Evolutionary conservation across 768 basidiomycete genomes (phyloP).

Genomic region (Paxillus rubicundulus): DNA sequence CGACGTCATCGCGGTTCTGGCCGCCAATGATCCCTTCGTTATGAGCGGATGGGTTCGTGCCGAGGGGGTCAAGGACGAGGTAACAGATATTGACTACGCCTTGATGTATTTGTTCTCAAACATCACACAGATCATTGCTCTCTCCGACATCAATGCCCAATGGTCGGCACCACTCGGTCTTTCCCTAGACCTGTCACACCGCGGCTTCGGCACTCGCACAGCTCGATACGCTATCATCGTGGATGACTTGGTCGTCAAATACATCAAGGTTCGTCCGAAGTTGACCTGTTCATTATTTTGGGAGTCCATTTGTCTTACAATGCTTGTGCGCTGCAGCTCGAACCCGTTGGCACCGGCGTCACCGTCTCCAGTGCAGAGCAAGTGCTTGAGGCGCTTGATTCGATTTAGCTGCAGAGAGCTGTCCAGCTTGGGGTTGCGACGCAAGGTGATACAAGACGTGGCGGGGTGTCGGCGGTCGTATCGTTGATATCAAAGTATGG

Average conservation of each 20-base stretch:
- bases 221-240: slow-evolving; percentile 61
- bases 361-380: slow-evolving; percentile 58
- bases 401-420: neutral
- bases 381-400: slow-evolving; percentile 45
- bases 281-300: neutral
- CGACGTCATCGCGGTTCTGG: slow-evolving; percentile 49
- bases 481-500: neutral
- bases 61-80: slow-evolving; percentile 67
- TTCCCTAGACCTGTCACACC: slow-evolving; percentile 46
- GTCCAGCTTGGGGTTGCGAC: neutral
- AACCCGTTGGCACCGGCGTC: slow-evolving; percentile 45
- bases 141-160: slow-evolving; percentile 52
- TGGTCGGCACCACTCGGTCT: slow-evolving; percentile 60
- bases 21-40: slow-evolving; percentile 61
- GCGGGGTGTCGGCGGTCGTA: neutral
- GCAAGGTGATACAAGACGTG: neutral
- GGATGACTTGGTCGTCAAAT: slow-evolving; percentile 69
- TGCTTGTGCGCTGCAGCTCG: slow-evolving; percentile 36
- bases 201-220: slow-evolving; percentile 58
- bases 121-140: slow-evolving; percentile 48
- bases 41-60: slow-evolving; percentile 61
- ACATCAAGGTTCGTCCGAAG: slow-evolving; percentile 48
- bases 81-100: slow-evolving; percentile 21
- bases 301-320: slow-evolving; percentile 22
- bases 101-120: neutral